These are phyloP conservation scores for Colletotrichum scovillei DNA, from an alignment of 2,329 filamentous ascomycete species.

Conservation along the genomic window DNA sequence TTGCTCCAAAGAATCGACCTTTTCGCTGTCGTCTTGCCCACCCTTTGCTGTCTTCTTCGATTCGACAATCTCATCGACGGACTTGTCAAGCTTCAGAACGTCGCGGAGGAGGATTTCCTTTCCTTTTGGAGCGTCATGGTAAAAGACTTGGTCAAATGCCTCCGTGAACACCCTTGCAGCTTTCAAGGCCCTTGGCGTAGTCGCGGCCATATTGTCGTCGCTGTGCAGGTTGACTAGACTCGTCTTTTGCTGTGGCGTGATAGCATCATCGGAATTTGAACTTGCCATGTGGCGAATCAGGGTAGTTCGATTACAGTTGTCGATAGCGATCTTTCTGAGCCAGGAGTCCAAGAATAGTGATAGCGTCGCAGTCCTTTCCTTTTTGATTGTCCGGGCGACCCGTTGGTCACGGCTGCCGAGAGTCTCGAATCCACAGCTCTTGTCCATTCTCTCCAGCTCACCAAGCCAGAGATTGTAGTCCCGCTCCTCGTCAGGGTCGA, in stretches of 20 bases:
- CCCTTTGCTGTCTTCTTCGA: constrained; percentile 65
- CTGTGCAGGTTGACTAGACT: constrained; percentile 61
- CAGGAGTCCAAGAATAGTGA: constrained; percentile 66
- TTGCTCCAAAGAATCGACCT: constrained; percentile 43
- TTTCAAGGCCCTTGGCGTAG: constrained; percentile 52
- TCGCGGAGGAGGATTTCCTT: constrained; percentile 61
- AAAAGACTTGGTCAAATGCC: constrained; percentile 68
- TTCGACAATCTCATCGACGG: constrained; percentile 64
- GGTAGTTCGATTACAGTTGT: constrained; percentile 62
- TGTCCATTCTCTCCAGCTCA: constrained; percentile 68
- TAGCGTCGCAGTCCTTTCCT: constrained; percentile 63
- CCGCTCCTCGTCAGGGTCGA: constrained; percentile 66
- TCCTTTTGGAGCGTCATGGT: constrained; percentile 43
- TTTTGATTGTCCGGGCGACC: constrained; percentile 58
- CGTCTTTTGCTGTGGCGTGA: constrained; percentile 66
- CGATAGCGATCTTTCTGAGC: constrained; percentile 61
- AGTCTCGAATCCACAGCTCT: constrained; percentile 67
- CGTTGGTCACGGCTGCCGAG: constrained; percentile 62
- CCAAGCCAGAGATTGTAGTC: constrained; percentile 68
- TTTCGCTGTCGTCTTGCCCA: constrained; percentile 46
- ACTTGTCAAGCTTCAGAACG: constrained; percentile 64
- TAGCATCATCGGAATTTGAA: constrained; percentile 57
- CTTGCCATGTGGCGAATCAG: constrained; percentile 66
- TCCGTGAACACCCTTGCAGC: constrained; percentile 64
- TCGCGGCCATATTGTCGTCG: constrained; percentile 49